Evolutionary conservation across 2,329 filamentous ascomycete species (phyloP).

Genomic region (Sclerotinia glacialis): DNA sequence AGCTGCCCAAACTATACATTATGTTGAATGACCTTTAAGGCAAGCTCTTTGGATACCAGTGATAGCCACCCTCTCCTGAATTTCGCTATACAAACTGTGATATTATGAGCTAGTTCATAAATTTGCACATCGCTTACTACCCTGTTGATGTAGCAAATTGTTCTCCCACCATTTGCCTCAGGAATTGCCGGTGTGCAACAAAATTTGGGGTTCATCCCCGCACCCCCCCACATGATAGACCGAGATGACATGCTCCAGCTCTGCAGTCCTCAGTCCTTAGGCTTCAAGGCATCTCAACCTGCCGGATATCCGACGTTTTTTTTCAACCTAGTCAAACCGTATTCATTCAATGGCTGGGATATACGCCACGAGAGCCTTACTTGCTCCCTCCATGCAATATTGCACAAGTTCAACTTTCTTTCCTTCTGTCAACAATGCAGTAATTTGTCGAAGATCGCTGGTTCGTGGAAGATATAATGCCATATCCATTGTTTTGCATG

Average conservation of each 20-base stretch:
- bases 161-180: slow-evolving; percentile 8
- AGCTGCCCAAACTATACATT: no score
- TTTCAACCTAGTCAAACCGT: background rate
- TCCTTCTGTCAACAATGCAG: slow-evolving; percentile 49
- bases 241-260: background rate
- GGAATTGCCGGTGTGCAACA: slow-evolving; percentile 19
- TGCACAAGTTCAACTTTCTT: slow-evolving; percentile 73
- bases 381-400: slow-evolving; percentile 87
- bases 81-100: background rate
- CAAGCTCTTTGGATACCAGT: background rate
- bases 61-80: background rate
- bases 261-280: background rate
- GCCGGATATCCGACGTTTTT: background rate
- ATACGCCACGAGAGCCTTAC: slow-evolving; percentile 73
- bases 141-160: background rate
- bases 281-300: background rate
- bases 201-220: slow-evolving; percentile 17
- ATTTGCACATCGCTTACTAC: background rate
- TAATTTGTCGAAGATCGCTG: slow-evolving; percentile 77
- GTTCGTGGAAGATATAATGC: slow-evolving; percentile 84
- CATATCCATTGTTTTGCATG: slow-evolving; percentile 58
- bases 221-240: background rate
- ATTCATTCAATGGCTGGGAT: slow-evolving; percentile 43
- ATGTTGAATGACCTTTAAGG: no score
- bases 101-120: background rate